These are phyloP conservation scores for Hyphopichia buzzinii DNA, from an alignment of 1,139 yeast species.

Conservation along the genomic window DNA sequence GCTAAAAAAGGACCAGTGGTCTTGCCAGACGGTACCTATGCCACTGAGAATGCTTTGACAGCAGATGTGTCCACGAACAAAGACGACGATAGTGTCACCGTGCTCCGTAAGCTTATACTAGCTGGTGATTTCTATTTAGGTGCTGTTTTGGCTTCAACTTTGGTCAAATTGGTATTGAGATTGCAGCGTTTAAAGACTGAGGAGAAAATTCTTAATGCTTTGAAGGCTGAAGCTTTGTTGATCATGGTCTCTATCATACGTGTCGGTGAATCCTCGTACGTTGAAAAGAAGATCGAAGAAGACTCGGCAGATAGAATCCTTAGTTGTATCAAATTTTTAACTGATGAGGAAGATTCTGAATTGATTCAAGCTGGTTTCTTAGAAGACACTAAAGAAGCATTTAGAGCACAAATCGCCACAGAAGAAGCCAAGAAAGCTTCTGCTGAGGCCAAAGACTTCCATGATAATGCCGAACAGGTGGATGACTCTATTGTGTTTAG, in stretches of 20 bases:
- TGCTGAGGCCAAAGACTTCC: slow-evolving; percentile 57
- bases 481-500: slow-evolving; percentile 84
- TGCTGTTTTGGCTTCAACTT: slow-evolving; percentile 82
- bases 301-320: slow-evolving; percentile 92
- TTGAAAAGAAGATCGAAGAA: slow-evolving; percentile 81
- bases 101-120: slow-evolving; percentile 77
- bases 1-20: slow-evolving; percentile 69
- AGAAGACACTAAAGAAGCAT: slow-evolving; percentile 85
- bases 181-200: slow-evolving; percentile 60
- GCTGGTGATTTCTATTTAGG: slow-evolving; percentile 91
- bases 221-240: slow-evolving; percentile 92
- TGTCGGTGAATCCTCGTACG: slow-evolving; percentile 81
- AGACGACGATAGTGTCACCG: slow-evolving; percentile 52
- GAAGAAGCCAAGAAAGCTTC: slow-evolving; percentile 58
- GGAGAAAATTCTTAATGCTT: slow-evolving; percentile 65
- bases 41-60: slow-evolving; percentile 87
- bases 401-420: slow-evolving; percentile 57
- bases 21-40: slow-evolving; percentile 97
- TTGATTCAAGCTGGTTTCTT: slow-evolving; percentile 72
- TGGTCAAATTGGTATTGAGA: slow-evolving; percentile 84
- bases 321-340: slow-evolving; percentile 74
- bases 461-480: slow-evolving; percentile 68
- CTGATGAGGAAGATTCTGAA: slow-evolving; percentile 56
- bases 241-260: slow-evolving; percentile 89
- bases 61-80: slow-evolving; percentile 35